Evolutionary conservation across 768 basidiomycete species (phyloP).

Genomic region (Tremella fuciformis): DNA sequence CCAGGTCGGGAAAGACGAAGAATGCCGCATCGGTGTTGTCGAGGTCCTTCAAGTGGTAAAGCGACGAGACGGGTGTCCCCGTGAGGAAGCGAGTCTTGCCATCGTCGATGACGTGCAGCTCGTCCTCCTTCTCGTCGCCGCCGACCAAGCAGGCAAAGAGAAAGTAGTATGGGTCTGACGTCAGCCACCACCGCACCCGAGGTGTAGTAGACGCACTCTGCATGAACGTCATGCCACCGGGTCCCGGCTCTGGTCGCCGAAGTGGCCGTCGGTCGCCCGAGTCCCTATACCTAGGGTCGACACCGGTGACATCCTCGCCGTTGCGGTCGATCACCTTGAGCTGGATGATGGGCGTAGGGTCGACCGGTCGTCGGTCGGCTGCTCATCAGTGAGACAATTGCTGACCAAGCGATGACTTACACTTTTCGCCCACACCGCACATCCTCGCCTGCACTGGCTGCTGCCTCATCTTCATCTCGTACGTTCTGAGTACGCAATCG

Average conservation of each 20-base stretch:
- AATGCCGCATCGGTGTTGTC: slow-evolving; percentile 73
- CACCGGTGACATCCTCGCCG: slow-evolving; percentile 25
- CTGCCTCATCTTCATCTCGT: slow-evolving; percentile 80
- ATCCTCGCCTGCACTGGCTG: slow-evolving; percentile 73
- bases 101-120: slow-evolving; percentile 86
- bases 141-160: slow-evolving; percentile 90
- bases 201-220: slow-evolving; percentile 49
- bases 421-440: slow-evolving; percentile 61
- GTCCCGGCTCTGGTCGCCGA: slow-evolving; percentile 21
- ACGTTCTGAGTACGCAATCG: slow-evolving; percentile 61
- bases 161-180: slow-evolving; percentile 77
- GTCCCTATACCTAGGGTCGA: slow-evolving; percentile 11
- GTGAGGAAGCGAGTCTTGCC: slow-evolving; percentile 88
- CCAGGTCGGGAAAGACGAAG: slow-evolving; percentile 94
- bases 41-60: slow-evolving; percentile 80
- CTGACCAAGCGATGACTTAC: slow-evolving; percentile 49
- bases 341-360: slow-evolving; percentile 96
- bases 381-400: slow-evolving; percentile 11
- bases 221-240: slow-evolving; percentile 39
- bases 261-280: slow-evolving; percentile 1
- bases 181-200: slow-evolving; percentile 54
- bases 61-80: slow-evolving; percentile 69
- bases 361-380: slow-evolving; percentile 94
- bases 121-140: slow-evolving; percentile 69
- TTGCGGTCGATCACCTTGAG: slow-evolving; percentile 73